These are phyloP conservation scores for Urostyla sp. DNA, from an alignment of 73 alveolate species.

Conservation along the genomic window DNA sequence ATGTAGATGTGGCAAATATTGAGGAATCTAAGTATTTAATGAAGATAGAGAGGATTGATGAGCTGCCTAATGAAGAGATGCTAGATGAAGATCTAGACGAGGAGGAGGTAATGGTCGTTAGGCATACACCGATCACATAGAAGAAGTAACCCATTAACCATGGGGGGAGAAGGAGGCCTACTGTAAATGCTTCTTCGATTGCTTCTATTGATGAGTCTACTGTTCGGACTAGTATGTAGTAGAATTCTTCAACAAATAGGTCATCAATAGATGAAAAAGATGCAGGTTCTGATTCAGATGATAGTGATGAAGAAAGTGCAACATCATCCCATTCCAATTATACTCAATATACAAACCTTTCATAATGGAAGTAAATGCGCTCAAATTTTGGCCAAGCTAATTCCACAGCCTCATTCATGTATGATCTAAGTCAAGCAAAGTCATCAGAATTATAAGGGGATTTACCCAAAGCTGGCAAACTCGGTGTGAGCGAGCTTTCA, in stretches of 20 bases:
- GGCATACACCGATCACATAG: background rate
- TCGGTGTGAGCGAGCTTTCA: background rate
- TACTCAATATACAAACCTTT: conserved; percentile 33
- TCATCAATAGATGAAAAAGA: conserved; percentile 26
- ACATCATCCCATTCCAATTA: conserved; percentile 33
- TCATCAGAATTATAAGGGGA: conserved; percentile 17
- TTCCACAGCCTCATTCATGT: conserved; percentile 40
- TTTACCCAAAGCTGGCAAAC: conserved; percentile 11
- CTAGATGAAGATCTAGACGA: conserved; percentile 27
- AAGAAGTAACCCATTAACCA: background rate
- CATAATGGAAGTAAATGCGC: conserved; percentile 42
- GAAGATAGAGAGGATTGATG: conserved; percentile 37
- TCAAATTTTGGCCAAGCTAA: background rate
- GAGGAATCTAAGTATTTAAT: background rate
- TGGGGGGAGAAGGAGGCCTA: background rate
- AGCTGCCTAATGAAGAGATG: conserved; percentile 18
- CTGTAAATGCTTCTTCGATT: conserved; percentile 12
- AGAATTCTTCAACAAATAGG: conserved; percentile 40
- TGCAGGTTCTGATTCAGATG: background rate
- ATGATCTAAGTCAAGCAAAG: conserved; percentile 23
- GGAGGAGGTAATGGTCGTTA: background rate
- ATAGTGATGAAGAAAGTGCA: conserved; percentile 9
- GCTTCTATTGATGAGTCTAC: conserved; percentile 42
- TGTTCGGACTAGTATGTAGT: conserved; percentile 12
- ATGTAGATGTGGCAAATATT: background rate